Conservation (phyloP, 1,139 yeast genomes). For the Pichia sp. region DNA sequence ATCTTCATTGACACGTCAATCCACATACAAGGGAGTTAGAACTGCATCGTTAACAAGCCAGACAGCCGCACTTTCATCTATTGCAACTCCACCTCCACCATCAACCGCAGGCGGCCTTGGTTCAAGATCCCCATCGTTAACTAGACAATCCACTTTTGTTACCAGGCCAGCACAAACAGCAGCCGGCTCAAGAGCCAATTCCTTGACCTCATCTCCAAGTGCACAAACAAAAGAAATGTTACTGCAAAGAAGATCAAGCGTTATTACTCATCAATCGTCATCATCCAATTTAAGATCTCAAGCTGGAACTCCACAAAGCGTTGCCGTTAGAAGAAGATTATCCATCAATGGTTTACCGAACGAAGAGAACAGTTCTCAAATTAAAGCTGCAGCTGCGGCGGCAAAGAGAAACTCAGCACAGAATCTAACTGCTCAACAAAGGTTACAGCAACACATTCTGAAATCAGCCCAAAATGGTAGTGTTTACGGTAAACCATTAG, state of each 20-base stretch:
- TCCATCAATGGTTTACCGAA: conserved; percentile 4
- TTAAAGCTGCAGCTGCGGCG: conserved; percentile 24
- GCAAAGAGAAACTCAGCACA: conserved; percentile 10
- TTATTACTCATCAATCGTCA: conserved; percentile 1
- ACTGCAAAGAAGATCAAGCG: conserved; percentile 11
- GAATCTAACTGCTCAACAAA: conserved; percentile 31
- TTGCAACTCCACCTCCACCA: not conserved
- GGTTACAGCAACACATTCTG: conserved; percentile 33
- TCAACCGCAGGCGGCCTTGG: too few species aligned
- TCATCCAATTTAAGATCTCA: not conserved
- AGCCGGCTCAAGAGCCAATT: conserved; percentile 23
- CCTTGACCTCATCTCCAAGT: conserved; percentile 16
- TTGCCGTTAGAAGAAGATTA: conserved; percentile 7
- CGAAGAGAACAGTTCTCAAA: too few species aligned
- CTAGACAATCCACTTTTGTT: conserved; percentile 5
- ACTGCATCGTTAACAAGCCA: conserved; percentile 12
- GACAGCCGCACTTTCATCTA: not conserved
- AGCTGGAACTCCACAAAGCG: conserved; percentile 1
- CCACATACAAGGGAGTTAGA: not conserved
- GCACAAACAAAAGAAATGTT: not conserved
- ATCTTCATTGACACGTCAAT: conserved; percentile 1
- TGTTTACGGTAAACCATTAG: conserved; percentile 27
- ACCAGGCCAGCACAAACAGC: not conserved
- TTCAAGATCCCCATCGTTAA: conserved; percentile 2
- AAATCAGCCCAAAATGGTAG: conserved; percentile 31